Conservation (phyloP, 495 filamentous ascomycete genomes). For the Alectoria sarmentosa region DNA sequence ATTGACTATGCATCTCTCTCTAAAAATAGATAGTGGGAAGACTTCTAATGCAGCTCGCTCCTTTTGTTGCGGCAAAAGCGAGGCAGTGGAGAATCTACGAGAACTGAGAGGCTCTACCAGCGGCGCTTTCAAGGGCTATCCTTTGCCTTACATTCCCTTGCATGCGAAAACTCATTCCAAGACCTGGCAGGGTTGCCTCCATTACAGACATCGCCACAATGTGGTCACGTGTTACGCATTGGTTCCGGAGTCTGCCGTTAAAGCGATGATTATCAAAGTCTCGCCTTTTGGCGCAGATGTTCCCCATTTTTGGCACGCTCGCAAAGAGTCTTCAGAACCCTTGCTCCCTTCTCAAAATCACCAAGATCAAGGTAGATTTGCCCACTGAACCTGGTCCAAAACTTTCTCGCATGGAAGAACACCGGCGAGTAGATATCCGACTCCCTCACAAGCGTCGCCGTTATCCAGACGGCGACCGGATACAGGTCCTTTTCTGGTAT, state of each 20-base stretch:
- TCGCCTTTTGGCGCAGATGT: constrained; percentile 9
- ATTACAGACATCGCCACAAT: background rate
- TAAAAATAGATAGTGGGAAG: background rate
- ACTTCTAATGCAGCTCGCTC: background rate
- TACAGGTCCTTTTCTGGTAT: constrained; percentile 30
- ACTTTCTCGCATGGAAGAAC: constrained; percentile 47
- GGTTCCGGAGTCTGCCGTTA: background rate
- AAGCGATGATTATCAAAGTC: background rate
- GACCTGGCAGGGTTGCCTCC: background rate
- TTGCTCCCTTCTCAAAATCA: constrained; percentile 49
- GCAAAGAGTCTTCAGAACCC: constrained; percentile 4
- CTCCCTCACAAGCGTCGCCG: constrained; percentile 41
- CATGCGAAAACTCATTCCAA: background rate
- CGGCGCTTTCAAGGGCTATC: background rate
- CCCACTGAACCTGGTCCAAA: constrained; percentile 68
- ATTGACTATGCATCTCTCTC: no score
- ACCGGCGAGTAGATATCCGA: constrained; percentile 65
- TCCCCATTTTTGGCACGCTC: constrained; percentile 5
- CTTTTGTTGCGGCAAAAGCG: background rate
- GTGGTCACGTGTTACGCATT: background rate
- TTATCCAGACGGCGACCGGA: constrained; percentile 49
- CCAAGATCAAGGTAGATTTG: constrained; percentile 71
- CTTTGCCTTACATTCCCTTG: background rate
- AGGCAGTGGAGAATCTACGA: background rate
- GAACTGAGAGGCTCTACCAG: background rate